phyloP scores from a whole-genome alignment of 139 green algal species.

The Chlorella sorokiniana region DNA sequence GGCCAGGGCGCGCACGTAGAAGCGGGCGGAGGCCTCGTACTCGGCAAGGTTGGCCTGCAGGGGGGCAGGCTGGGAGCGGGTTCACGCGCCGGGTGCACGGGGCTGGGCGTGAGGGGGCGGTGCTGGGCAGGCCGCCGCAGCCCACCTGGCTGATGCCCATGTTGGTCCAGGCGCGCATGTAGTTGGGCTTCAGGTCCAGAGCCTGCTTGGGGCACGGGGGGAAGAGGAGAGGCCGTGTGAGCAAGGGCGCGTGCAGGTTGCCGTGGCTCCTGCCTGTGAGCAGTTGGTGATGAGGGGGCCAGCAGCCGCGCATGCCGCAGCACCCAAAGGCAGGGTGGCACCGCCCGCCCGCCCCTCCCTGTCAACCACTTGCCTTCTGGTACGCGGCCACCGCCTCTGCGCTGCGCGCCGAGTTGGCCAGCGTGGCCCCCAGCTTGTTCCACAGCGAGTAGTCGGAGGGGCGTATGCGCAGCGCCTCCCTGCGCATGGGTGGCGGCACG shows the following conservation, averaged over 20 bases:
- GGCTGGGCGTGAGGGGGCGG: neutral
- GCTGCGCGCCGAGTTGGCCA: constrained; percentile 86
- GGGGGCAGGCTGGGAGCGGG: neutral
- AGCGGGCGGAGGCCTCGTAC: constrained; percentile 83
- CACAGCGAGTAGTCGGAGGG: constrained; percentile 87
- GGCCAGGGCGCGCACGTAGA: constrained; percentile 87
- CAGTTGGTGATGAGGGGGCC: too few species aligned
- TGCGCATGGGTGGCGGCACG: neutral
- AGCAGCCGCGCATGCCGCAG: too few species aligned
- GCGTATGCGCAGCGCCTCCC: constrained; percentile 15
- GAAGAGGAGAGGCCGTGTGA: neutral
- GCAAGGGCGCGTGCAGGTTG: neutral
- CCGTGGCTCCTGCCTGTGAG: too few species aligned
- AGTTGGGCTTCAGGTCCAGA: constrained; percentile 98
- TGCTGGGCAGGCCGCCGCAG: neutral
- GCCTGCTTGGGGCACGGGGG: constrained; percentile 48
- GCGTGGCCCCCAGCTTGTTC: constrained; percentile 96
- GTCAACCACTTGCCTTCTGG: constrained; percentile 46
- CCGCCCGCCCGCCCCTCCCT: too few species aligned
- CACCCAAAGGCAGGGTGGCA: too few species aligned
- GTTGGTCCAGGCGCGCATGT: constrained; percentile 99
- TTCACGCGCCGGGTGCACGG: neutral
- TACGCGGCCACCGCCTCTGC: constrained; percentile 86
- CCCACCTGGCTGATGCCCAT: constrained; percentile 95
- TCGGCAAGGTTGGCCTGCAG: constrained; percentile 79